Base-by-base conservation (phyloP, 148 eudicot species). In the Rhododendron molle region DNA sequence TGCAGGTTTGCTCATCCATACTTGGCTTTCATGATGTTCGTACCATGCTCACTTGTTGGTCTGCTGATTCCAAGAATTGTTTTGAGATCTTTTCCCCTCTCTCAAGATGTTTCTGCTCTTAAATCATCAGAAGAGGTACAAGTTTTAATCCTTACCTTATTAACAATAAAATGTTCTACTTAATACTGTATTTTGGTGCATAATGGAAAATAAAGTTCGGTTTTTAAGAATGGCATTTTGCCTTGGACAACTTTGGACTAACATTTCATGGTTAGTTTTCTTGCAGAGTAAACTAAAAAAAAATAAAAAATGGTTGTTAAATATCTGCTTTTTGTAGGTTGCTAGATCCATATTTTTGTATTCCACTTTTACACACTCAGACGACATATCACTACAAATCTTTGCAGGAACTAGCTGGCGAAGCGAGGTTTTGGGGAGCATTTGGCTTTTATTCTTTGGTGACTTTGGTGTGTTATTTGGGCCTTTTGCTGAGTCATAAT, bases 341-440 rank as follows among this genome's bases (percentile, higher is more conserved):
- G 23, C 73, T 73, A 52, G 32, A 81, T 58, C 20, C 30, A 52
- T 67, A 38, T 62, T 77, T 28, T 46, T 12, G n/a, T 78, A 47
- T 43, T 67, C 15, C 50, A 26, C 67, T 87, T 50, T 6, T 40
- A 73, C 73, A n/a, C 28, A 69, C 43, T 83, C 23, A 36, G 47
- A 52, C 30, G 60, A 26, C 79, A 44, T 77, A 71, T 83, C 47
- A 46, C 86, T 32, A 26, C 82, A 78, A 76, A 76, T 82, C 50
- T 87, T 87, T 91, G 87, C 93, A 97, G 98, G 94, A 89, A 71
- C 88, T 89, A 84, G 92, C 83, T 84, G 91, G 87, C 76, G 96
- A 93, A 88, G 93, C 92, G 81, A 89, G 91, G 85, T 95, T 95
- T 88, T 97, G 96, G 98, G 99, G 99, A 90, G 96, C 94, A 78